Conservation (phyloP, 2,329 filamentous ascomycete species). For the Plenodomus lindquistii region DNA sequence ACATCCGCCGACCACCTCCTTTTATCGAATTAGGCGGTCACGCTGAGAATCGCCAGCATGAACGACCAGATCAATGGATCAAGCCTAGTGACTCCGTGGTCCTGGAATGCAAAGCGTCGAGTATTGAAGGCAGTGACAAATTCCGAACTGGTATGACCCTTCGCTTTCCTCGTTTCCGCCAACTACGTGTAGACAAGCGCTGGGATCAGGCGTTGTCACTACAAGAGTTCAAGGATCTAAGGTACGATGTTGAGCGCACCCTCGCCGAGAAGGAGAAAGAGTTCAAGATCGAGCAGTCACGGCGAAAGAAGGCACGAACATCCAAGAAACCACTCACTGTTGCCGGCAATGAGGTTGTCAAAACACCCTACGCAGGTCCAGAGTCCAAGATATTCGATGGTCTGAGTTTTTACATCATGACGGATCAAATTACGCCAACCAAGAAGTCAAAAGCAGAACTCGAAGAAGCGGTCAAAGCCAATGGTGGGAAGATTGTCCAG, state of each 20-base stretch:
- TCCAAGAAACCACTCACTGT: constrained; percentile 72
- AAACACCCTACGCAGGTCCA: constrained; percentile 60
- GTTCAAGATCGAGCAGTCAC: constrained; percentile 69
- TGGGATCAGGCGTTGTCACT: constrained; percentile 82
- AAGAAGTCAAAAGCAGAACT: constrained; percentile 80
- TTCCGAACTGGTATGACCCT: constrained; percentile 79
- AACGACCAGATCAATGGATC: constrained; percentile 92
- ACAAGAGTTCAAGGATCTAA: constrained; percentile 75
- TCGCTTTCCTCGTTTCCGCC: constrained; percentile 88
- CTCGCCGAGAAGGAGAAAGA: constrained; percentile 68
- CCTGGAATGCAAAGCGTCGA: constrained; percentile 84
- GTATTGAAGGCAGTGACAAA: constrained; percentile 72
- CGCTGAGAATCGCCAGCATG: constrained; percentile 68
- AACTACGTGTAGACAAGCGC: constrained; percentile 76
- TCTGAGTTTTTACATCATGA: constrained; percentile 80
- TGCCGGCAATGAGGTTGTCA: constrained; percentile 62
- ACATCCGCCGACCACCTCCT: constrained; percentile 73
- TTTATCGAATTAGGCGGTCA: constrained; percentile 79
- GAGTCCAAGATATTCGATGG: constrained; percentile 72
- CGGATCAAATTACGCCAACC: constrained; percentile 68
- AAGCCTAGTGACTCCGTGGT: constrained; percentile 85
- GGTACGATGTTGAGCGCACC: constrained; percentile 70
- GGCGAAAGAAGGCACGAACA: constrained; percentile 66
- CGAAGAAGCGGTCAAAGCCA: constrained; percentile 77
- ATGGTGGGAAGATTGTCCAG: constrained; percentile 81